Evolutionary conservation across 169 alveolate genomes (phyloP), one percentile per base, ranked within the genome.

Genomic region (Theileria sp.): DNA sequence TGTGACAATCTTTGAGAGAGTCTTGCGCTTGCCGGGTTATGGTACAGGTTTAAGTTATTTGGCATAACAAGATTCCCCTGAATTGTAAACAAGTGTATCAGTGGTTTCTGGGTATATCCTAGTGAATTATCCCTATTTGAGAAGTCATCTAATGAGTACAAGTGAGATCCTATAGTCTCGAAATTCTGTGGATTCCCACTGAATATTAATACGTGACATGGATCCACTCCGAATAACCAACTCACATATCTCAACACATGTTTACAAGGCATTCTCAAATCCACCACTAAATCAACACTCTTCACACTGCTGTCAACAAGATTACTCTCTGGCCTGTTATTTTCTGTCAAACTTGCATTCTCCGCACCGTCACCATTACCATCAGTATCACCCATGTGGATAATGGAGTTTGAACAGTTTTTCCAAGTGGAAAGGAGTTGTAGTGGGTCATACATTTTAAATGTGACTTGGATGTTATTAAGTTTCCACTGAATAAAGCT

Each of bases 151-250:
- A 85, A 3, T 3, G 91, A 85, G 25, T 36, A 67, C 49, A 80
- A 76, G 51, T 34, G 23, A 51, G 77, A 23, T 50, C 80, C 56
- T 17, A 71, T 34, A 0, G 91, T 64, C 56, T 79, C 87, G 54
- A 75, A 13, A 51, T 28, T 77, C 69, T 78, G 50, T 3, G 95
- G 95, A 5, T 79, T 88, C 44, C 76, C 75, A 3, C 88, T 81
- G 76, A 71, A 91, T 12, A 91, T 78, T 56, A 91, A 66, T 50
- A 86, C 87, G 69, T 86, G 95, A 23, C 92, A 82, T 0, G 95
- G 95, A 51, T 91, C 95, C 30, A 88, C 86, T 26, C 88, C 91
- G 89, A 91, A 69, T 72, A 83, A 64, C 88, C 92, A 88, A 72
- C 93, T 85, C 19, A 91, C 91, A 54, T 87, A 89, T 67, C 91